Evolutionary conservation across 2,329 filamentous ascomycete species (phyloP).

Genomic region (Neurospora sp.): DNA sequence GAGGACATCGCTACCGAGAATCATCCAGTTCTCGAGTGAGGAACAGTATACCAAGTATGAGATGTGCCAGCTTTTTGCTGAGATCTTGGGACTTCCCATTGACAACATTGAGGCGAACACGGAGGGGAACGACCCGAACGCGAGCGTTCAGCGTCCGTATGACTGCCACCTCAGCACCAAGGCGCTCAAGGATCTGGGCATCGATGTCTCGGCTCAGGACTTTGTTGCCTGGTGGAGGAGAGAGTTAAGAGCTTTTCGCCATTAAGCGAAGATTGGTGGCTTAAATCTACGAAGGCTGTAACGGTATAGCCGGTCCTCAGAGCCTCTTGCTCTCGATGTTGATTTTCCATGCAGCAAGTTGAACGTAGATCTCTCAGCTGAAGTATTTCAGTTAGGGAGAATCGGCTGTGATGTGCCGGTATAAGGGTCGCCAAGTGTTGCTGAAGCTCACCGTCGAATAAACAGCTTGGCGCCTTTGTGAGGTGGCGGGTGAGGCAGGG

Average conservation of each 20-base stretch:
- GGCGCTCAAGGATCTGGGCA: constrained; percentile 60
- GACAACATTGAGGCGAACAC: constrained; percentile 60
- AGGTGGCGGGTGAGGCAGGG: neutral
- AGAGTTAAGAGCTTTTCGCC: constrained; percentile 49
- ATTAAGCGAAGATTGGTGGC: constrained; percentile 24
- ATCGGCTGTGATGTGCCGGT: neutral
- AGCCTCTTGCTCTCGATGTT: neutral
- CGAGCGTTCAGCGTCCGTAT: constrained; percentile 68
- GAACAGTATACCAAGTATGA: constrained; percentile 84
- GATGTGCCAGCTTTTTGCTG: constrained; percentile 68
- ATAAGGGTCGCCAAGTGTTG: neutral
- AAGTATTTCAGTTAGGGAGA: neutral
- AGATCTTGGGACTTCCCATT: constrained; percentile 67
- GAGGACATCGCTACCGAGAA: constrained; percentile 48
- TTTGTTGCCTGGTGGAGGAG: constrained; percentile 76
- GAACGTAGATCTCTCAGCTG: neutral
- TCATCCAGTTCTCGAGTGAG: constrained; percentile 81
- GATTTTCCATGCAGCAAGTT: neutral
- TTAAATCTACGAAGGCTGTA: neutral
- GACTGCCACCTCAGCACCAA: constrained; percentile 80
- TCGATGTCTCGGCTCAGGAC: constrained; percentile 63
- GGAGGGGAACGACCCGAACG: constrained; percentile 61
- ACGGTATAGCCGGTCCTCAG: neutral
- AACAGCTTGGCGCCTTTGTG: neutral
- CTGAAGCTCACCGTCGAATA: neutral